Conservation (phyloP, 805 yeast species). For the Zygosaccharomyces gambellarensis region DNA sequence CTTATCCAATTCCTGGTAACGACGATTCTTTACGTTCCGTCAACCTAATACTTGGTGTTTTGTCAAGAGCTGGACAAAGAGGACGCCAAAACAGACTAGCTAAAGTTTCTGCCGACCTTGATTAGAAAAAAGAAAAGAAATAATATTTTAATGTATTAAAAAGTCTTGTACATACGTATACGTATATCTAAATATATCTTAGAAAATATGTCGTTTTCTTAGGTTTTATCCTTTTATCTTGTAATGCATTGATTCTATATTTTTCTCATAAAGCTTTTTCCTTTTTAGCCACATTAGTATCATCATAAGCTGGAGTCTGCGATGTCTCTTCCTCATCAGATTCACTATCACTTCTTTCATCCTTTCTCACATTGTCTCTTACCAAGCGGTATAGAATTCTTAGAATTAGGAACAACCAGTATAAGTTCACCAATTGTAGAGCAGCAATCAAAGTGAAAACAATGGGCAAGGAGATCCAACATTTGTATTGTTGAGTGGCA, state of each 20-base stretch:
- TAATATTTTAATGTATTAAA: neutral
- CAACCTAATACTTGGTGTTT: constrained; percentile 73
- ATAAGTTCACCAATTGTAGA: constrained; percentile 77
- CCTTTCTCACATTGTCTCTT: constrained; percentile 56
- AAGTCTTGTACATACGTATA: constrained; percentile 6
- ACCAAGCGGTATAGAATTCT: constrained; percentile 70
- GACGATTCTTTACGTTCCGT: constrained; percentile 85
- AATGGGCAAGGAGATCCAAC: constrained; percentile 91
- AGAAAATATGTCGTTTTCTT: neutral
- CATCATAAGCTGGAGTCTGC: constrained; percentile 16
- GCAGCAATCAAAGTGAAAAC: constrained; percentile 74
- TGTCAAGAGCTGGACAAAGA: constrained; percentile 77
- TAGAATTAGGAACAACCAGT: constrained; percentile 80
- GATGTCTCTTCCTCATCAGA: constrained; percentile 40
- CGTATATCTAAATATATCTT: neutral
- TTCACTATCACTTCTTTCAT: constrained; percentile 87
- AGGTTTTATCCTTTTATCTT: neutral
- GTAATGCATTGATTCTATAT: neutral
- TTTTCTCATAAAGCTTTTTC: neutral
- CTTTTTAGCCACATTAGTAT: neutral
- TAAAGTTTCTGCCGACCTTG: constrained; percentile 17
- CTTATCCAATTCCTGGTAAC: constrained; percentile 95
- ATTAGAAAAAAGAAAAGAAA: neutral
- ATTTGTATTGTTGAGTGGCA: constrained; percentile 90
- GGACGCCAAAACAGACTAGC: constrained; percentile 61